Base-by-base conservation (phyloP, 2,329 filamentous ascomycete genomes). In the Diplocarpon mali region DNA sequence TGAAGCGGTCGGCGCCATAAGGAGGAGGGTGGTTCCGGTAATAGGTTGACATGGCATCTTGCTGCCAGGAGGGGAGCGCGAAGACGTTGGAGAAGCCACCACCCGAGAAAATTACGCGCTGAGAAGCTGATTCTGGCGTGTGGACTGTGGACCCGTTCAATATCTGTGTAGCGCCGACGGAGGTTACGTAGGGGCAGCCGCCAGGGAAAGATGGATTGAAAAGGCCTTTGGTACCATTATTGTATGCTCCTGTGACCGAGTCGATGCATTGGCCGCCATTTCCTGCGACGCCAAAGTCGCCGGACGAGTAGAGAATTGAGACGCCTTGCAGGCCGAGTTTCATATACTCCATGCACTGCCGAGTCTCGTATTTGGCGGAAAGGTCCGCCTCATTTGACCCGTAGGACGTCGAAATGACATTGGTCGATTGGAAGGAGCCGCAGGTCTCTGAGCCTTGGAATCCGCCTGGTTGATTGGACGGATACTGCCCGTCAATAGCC, bases 81-180 rank as follows among this genome's bases (percentile, higher is more conserved):
- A 38, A 70, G 55, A 59, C 71, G 69, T 53, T 67, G 15, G 80
- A 78, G 60, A 89, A 92, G 58, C 90, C 85, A 47, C 79, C 67
- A 13, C 80, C 78, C 16, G 75, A 81, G 68, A 88, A 87, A 60
- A 93, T 75, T 66, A 93, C 62, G 2, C 63, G 65, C 50, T 71
- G 62, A 43, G 69, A 70, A 5, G 70, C 69, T 20, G 63, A 60
- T 51, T 72, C 69, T 1, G 66, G 60, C 2, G 57, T 59, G 28
- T 34, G 46, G 10, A 56, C 51, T 7, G 50, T 50, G 2, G 49
- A 51, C 3, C 67, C 64, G 12, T 65, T 65, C 14, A 63, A 60
- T 40, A 68, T 62, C 54, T 70, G 61, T 0, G 73, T 75, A 5
- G 70, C 72, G 16, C 73, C 72, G 1, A 76, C 71, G 6, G 68